Conservation (phyloP, 2,329 filamentous ascomycete genomes). For the Pestalotiopsis sp. region DNA sequence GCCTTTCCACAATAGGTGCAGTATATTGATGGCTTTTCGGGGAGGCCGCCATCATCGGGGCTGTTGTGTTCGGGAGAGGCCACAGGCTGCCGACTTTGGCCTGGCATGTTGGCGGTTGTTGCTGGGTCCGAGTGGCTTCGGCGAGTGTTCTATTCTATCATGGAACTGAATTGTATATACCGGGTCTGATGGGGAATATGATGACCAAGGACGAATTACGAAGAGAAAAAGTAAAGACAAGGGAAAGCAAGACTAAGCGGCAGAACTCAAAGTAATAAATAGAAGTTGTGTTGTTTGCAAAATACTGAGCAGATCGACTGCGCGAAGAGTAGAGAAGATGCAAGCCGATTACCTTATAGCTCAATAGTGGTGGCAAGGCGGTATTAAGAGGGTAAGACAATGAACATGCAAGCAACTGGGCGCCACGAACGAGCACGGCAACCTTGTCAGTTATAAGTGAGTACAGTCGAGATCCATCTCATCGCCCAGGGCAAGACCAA, state of each 20-base stretch:
- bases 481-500: slow-evolving; percentile 10
- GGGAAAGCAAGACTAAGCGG: too few relatives aligned
- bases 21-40: slow-evolving; percentile 38
- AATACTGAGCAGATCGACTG: not conserved
- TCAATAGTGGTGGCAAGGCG: not conserved
- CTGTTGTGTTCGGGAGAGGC: not conserved
- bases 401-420: slow-evolving; percentile 19
- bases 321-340: slow-evolving; percentile 1
- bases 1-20: slow-evolving; percentile 57
- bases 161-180: too few relatives aligned
- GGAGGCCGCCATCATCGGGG: not conserved
- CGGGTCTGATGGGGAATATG: too few relatives aligned
- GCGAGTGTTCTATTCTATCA: too few relatives aligned
- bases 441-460: slow-evolving; percentile 25
- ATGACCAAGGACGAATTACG: too few relatives aligned
- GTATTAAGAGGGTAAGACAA: slow-evolving; percentile 12
- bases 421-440: slow-evolving; percentile 7
- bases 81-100: slow-evolving; percentile 3
- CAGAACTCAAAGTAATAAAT: too few relatives aligned
- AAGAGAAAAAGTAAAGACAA: too few relatives aligned
- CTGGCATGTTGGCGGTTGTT: not conserved
- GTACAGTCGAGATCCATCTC: slow-evolving; percentile 20
- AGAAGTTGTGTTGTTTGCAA: too few relatives aligned
- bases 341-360: not conserved
- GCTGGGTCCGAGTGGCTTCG: not conserved